Base-by-base conservation (phyloP, 306 rosid species). In the Heteromeles arbutifolia region DNA sequence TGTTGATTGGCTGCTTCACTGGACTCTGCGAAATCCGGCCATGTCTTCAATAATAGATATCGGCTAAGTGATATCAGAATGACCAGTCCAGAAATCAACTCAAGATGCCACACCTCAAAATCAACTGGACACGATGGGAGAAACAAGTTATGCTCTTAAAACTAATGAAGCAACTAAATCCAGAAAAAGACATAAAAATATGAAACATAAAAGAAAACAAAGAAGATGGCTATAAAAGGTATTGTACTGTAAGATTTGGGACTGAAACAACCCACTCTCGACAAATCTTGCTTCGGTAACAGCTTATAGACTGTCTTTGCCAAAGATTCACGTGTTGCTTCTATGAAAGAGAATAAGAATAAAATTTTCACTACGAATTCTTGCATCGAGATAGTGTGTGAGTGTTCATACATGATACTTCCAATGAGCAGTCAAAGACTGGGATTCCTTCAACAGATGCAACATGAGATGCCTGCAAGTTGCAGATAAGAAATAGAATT, bases 1-100 rank as follows among this genome's bases (percentile, higher is more conserved):
- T 89, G 98, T 80, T 69, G 83, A 85, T 90, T 92, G 57, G 98
- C 97, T 64, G 91, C 93, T 61, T 95, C 88, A 41, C 98, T 92
- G 69, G 98, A 95, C 86, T 90, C 92, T 0, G 98, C 87, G 77
- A 95, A 95, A 73, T 92, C 89, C 70, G 92, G 84, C 98, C 98
- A 95, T 32, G 83, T 80, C 76, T 86, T 90, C 83, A 95, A 73
- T 21, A 92, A 81, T 44, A 95, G 74, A 84, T 78, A 90, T 53
- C 96, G 97, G 77, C 89, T 75, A 3, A 88, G 85, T 53, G 98
- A 92, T 86, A 92, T 80, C 71, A 89, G 67, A 28, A 90, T 73
- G 26, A 95, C 96, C 57, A 88, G 74, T 85, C 93, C 97, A 12
- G 79, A 79, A 65, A 95, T 88, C 91, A 95, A 85, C 98, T 90